These are phyloP conservation scores for Oropetium thomaeum DNA, from an alignment of 176 grass and related monocot genomes.

Conservation along the genomic window DNA sequence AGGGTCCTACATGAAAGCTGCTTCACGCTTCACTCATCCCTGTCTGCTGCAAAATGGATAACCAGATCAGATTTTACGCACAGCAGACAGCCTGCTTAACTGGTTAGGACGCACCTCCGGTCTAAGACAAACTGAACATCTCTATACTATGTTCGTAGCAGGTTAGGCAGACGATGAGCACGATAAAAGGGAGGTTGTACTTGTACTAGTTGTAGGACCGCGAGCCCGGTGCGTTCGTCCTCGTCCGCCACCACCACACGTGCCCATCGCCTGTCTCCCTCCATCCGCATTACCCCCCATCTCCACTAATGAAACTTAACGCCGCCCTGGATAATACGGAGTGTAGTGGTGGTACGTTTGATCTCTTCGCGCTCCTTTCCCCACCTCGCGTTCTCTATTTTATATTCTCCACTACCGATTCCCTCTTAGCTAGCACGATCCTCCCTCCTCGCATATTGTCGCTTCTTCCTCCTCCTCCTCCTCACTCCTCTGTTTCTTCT, in stretches of 20 bases:
- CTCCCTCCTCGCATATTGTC: neutral
- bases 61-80: no score
- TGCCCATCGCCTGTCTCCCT: neutral
- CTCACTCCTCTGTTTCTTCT: neutral
- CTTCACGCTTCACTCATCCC: neutral
- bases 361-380: conserved; percentile 23
- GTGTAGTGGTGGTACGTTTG: no score
- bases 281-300: no score
- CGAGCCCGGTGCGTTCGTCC: neutral
- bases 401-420: conserved; percentile 2
- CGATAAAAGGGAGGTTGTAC: neutral
- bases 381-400: neutral
- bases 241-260: conserved; percentile 23
- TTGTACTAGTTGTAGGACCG: no score
- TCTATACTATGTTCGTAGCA: neutral
- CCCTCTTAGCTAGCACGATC: neutral
- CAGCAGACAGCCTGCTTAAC: no score
- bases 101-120: neutral
- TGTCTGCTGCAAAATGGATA: neutral
- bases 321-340: neutral
- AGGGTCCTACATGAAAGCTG: conserved; percentile 1
- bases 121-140: no score
- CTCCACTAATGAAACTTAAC: no score
- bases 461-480: neutral
- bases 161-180: neutral